A percentile compares a stretch with the other conserved stretches of the same genome.
These are phyloP conservation scores for Camelina laxa DNA, from an alignment of 345 rosid species.

Conservation along the genomic window DNA sequence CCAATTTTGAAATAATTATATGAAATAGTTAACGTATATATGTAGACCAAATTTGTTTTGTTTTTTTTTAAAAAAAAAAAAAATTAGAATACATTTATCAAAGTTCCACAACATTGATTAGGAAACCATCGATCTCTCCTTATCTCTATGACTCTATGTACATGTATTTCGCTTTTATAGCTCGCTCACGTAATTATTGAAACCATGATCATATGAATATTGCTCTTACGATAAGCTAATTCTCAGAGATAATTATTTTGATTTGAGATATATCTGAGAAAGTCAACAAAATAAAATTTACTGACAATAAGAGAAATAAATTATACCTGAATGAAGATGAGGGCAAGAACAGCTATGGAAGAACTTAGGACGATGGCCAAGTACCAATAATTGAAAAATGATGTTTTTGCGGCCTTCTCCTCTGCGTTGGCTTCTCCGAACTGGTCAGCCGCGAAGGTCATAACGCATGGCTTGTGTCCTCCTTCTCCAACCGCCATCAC, in stretches of 20 bases:
- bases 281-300: too few species aligned
- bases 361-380: conserved; percentile 63
- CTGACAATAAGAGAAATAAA: neutral
- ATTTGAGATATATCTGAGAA: too few species aligned
- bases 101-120: neutral
- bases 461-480: conserved; percentile 93
- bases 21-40: neutral
- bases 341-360: conserved; percentile 59
- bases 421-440: conserved; percentile 63
- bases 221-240: neutral
- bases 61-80: neutral
- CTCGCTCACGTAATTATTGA: conserved; percentile 7
- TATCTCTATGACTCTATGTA: neutral
- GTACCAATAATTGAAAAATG: conserved; percentile 97
- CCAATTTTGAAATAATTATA: neutral
- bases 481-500: conserved; percentile 85
- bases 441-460: conserved; percentile 96
- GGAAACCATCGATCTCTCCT: neutral
- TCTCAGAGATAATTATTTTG: too few species aligned
- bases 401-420: conserved; percentile 79
- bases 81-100: neutral
- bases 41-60: neutral
- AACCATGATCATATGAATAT: neutral
- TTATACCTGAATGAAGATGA: conserved; percentile 75
- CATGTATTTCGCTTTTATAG: neutral